These are phyloP conservation scores for Phytopythium sindhum DNA, from an alignment of 352 stramenopile species.

Conservation along the genomic window DNA sequence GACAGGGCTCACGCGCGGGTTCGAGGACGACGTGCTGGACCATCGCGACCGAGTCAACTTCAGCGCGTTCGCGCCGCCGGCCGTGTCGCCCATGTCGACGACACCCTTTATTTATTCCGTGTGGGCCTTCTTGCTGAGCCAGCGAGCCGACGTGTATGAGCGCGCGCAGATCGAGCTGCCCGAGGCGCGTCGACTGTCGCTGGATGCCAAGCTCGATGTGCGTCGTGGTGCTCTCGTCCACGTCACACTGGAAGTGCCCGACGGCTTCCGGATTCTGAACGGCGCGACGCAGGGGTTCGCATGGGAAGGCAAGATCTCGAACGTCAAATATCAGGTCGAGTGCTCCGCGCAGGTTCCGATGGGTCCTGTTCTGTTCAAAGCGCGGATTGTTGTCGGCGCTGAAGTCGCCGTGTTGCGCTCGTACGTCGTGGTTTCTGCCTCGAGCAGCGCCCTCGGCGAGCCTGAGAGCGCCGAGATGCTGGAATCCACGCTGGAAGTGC, in stretches of 20 bases:
- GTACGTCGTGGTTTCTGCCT: slow-evolving; percentile 62
- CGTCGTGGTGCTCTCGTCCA: slow-evolving; percentile 72
- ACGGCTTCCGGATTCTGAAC: slow-evolving; percentile 60
- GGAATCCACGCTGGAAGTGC: slow-evolving; percentile 60
- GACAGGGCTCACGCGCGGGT: not conserved
- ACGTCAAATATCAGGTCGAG: slow-evolving; percentile 53
- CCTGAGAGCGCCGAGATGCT: slow-evolving; percentile 46
- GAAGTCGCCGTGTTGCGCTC: slow-evolving; percentile 67
- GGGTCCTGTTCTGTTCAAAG: slow-evolving; percentile 70
- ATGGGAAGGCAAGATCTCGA: slow-evolving; percentile 72
- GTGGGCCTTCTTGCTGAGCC: slow-evolving; percentile 72
- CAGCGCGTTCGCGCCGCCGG: slow-evolving; percentile 62
- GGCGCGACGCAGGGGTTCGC: slow-evolving; percentile 60
- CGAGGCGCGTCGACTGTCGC: slow-evolving; percentile 35
- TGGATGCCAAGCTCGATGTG: slow-evolving; percentile 64
- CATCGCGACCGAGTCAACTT: slow-evolving; percentile 75
- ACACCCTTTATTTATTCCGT: slow-evolving; percentile 69
- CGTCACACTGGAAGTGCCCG: slow-evolving; percentile 61
- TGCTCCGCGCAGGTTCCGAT: slow-evolving; percentile 48
- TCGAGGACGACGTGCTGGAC: slow-evolving; percentile 11
- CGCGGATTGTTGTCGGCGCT: slow-evolving; percentile 62
- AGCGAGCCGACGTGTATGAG: slow-evolving; percentile 67
- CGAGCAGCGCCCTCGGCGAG: slow-evolving; percentile 28
- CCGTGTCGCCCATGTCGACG: slow-evolving; percentile 40
- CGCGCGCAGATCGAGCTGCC: slow-evolving; percentile 36